These are phyloP conservation scores for Anacardium occidentale DNA, from an alignment of 345 rosid species.

Conservation along the genomic window DNA sequence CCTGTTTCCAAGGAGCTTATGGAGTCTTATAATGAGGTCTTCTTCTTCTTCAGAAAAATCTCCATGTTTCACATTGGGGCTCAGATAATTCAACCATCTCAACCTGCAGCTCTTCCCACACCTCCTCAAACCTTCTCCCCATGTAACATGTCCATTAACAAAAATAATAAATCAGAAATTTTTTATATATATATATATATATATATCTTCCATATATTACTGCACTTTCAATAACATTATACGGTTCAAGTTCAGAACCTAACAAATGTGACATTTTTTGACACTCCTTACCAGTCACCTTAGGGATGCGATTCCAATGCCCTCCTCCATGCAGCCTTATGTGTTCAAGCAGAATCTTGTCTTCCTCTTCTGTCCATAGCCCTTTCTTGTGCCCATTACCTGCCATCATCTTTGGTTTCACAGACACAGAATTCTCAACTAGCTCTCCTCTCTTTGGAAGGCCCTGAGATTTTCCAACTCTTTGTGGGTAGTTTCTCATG, in stretches of 20 bases:
- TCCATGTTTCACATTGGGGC: conserved; percentile 27
- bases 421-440: background rate
- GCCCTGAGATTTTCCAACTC: background rate
- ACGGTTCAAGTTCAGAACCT: background rate
- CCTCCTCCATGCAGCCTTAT: conserved; percentile 33
- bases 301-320: conserved; percentile 34
- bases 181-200: too few relatives aligned
- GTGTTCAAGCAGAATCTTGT: conserved; percentile 28
- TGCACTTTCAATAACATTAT: background rate
- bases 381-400: conserved; percentile 22
- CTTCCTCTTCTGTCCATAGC: conserved; percentile 39
- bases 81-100: conserved; percentile 28
- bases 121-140: conserved; percentile 18
- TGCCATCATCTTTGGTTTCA: conserved; percentile 1
- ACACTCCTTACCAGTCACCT: conserved; percentile 20
- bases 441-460: background rate
- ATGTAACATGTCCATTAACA: background rate
- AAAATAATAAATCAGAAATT: background rate
- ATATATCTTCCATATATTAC: background rate
- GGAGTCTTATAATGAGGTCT: conserved; percentile 30
- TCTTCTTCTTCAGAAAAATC: conserved; percentile 32
- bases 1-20: conserved; percentile 35
- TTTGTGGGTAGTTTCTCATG: background rate
- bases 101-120: conserved; percentile 34
- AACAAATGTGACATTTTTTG: background rate